Conservation (phyloP, 164 flowering plant species). For the Santalum album region DNA sequence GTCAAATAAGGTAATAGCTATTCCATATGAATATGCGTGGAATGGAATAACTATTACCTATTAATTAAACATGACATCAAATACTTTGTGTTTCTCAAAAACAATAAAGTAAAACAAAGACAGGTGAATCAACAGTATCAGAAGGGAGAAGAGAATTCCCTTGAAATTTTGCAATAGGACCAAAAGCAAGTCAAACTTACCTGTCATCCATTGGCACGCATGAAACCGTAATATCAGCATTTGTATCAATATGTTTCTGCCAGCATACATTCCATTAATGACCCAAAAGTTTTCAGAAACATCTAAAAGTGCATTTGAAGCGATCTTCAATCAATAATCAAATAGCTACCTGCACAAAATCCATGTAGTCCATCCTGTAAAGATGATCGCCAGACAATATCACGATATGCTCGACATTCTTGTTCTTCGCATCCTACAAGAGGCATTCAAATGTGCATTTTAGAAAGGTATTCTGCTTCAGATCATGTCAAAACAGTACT, state of each 20-base stretch:
- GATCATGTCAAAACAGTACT: conserved; percentile 2
- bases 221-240: conserved; percentile 93
- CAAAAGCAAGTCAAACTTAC: conserved; percentile 18
- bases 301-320: background rate
- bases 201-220: conserved; percentile 91
- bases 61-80: too few species aligned
- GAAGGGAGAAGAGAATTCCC: too few species aligned
- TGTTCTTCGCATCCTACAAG: conserved; percentile 76
- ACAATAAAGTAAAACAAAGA: background rate
- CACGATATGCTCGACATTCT: conserved; percentile 74
- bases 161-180: background rate
- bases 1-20: too few species aligned
- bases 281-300: background rate
- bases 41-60: too few species aligned
- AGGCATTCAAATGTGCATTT: conserved; percentile 4
- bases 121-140: background rate
- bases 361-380: conserved; percentile 90
- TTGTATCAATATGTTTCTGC: conserved; percentile 88
- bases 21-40: too few species aligned
- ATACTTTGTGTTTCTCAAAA: background rate
- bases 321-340: conserved; percentile 2
- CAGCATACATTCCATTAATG: conserved; percentile 12
- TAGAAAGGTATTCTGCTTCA: background rate
- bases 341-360: conserved; percentile 69
- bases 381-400: conserved; percentile 97